Base-by-base conservation (phyloP, 495 filamentous ascomycete genomes). In the Cercophora samala region DNA sequence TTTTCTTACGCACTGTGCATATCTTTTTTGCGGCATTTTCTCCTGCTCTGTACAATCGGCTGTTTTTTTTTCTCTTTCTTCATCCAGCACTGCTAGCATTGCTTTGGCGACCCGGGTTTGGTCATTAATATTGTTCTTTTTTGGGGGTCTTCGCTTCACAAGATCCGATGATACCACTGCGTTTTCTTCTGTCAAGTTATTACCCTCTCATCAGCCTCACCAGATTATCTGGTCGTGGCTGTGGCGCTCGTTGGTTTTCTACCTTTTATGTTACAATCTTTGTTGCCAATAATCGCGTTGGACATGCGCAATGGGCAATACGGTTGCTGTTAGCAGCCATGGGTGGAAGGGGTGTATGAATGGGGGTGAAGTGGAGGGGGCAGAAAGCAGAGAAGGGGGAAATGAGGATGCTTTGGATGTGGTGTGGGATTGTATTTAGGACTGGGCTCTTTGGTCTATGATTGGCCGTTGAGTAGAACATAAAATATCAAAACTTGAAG, bases 21-120 rank as follows among this genome's bases (percentile, higher is more conserved):
- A 23, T 64, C 46, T 66, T 29, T 4, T 29, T 29, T 29, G n/a
- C 17, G 23, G 66, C 55, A 56, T 66, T 60, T 69, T 56, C 51
- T 65, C 54, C 66, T 66, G 65, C 19, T 65, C 55, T 68, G 26
- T 13, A 19, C 26, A 21, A 37, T 37, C 32, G 60, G 29, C 22
- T 60, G 25, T 25, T 23, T 55, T 1, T 60, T 62, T 18, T 29
- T 62, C 42, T 58, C 46, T 67, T 19, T 60, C 22, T 52, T 60
- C 53, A 21, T 32, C 25, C 51, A 55, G 65, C 65, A 55, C 24
- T 73, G 64, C 60, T 62, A 42, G 71, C 65, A 71, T 69, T 69
- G 61, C 67, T 65, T 51, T 67, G 63, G 65, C 52, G 67, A 64
- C 67, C 67, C 63, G 60, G 69, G 65, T 42, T 68, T 46, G 69